phyloP scores from a whole-genome alignment of 106 monocot genomes.

The Allium fistulosum region DNA sequence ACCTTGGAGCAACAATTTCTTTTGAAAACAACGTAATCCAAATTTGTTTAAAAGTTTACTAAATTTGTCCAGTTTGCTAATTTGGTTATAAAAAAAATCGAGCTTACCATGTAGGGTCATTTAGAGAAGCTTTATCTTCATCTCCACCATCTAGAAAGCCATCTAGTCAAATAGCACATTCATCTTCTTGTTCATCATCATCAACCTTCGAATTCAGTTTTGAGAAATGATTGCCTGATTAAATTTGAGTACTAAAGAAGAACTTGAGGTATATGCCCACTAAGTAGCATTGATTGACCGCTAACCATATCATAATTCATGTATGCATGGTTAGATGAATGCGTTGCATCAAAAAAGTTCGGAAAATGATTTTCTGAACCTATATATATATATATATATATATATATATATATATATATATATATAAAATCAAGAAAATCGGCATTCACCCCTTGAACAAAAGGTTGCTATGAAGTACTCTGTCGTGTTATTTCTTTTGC shows the following conservation, averaged over 20 bases:
- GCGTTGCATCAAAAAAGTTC: constrained; percentile 24
- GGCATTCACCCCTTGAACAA: constrained; percentile 24
- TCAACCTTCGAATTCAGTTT: not conserved
- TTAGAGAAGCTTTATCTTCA: constrained; percentile 20
- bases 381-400: no score
- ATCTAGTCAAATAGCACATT: constrained; percentile 31
- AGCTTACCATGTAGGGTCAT: constrained; percentile 34
- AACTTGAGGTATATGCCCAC: constrained; percentile 23
- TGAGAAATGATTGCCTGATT: constrained; percentile 11
- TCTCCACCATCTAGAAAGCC: constrained; percentile 14
- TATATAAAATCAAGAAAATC: constrained; percentile 26
- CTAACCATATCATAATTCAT: not conserved
- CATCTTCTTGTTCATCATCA: constrained; percentile 16
- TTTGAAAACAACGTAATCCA: no score
- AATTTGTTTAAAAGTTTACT: no score
- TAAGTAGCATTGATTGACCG: not conserved
- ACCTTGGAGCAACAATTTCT: no score
- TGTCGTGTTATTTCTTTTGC: no score
- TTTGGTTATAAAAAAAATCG: not conserved
- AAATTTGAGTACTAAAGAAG: constrained; percentile 67
- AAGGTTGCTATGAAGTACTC: no score
- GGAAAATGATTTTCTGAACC: constrained; percentile 22
- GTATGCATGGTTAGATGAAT: constrained; percentile 22
- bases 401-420: no score
- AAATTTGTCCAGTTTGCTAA: no score